phyloP scores from a whole-genome alignment of 768 basidiomycete genomes.

The Boletus vinaceobasis region DNA sequence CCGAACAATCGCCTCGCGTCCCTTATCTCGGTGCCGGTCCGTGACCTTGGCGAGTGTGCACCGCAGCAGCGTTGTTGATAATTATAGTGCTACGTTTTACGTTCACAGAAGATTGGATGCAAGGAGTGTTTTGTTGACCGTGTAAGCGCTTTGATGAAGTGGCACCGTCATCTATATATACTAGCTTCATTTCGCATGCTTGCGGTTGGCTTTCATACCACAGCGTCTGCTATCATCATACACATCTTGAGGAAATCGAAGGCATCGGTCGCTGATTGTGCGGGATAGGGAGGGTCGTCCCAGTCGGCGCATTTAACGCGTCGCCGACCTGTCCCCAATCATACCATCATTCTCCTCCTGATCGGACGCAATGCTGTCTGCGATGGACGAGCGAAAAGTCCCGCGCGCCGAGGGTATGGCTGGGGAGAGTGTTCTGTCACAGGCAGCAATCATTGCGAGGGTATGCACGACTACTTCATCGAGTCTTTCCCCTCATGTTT shows the following conservation, averaged over 20 bases:
- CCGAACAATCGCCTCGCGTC: neutral
- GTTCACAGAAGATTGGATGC: slow-evolving; percentile 6
- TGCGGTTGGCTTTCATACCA: neutral
- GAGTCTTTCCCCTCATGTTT: slow-evolving; percentile 22
- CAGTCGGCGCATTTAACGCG: slow-evolving; percentile 17
- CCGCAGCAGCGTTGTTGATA: slow-evolving; percentile 18
- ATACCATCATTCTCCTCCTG: slow-evolving; percentile 15
- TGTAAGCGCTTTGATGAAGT: slow-evolving; percentile 13
- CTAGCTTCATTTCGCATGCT: slow-evolving; percentile 13
- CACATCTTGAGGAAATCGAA: slow-evolving; percentile 14
- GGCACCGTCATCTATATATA: slow-evolving; percentile 9
- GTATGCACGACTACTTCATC: slow-evolving; percentile 13
- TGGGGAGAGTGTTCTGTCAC: too few relatives aligned
- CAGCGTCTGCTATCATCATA: slow-evolving; percentile 15
- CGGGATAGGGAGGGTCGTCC: slow-evolving; percentile 10
- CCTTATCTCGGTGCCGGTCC: slow-evolving; percentile 26
- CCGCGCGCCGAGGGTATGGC: slow-evolving; percentile 12
- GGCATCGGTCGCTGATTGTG: slow-evolving; percentile 19
- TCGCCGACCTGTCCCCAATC: slow-evolving; percentile 29
- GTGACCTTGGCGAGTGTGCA: slow-evolving; percentile 9
- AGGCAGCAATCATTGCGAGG: too few relatives aligned
- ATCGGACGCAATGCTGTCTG: slow-evolving; percentile 24
- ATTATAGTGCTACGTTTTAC: slow-evolving; percentile 12
- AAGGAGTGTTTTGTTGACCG: slow-evolving; percentile 4
- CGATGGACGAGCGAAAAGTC: slow-evolving; percentile 8